Base-by-base conservation (phyloP, 345 rosid species). In the Murraya koenigii region DNA sequence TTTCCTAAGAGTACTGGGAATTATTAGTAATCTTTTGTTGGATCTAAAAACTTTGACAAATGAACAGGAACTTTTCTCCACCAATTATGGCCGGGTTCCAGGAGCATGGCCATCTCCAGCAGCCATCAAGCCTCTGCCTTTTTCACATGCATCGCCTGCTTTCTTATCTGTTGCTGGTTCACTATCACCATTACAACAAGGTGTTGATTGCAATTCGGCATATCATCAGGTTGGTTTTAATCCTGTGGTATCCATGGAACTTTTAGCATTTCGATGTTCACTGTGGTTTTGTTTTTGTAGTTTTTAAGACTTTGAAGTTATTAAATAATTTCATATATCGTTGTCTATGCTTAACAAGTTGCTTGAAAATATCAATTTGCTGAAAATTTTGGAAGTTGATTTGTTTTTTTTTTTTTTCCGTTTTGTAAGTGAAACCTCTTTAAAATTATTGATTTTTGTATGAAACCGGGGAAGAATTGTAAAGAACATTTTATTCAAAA, bases 211-310 rank as follows among this genome's bases (percentile, higher is more conserved):
- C 77, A 47, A 41, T 63, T 22, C 30, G 49, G 78, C 69, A n/a
- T 47, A 63, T 66, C 52, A 59, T 62, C 62, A 64, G 78, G 78
- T 75, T 33, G 55, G 62, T 32, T 49, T 0, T 22, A 39, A 19
- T 64, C 7, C 6, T 30, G 7, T 41, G 28, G 30, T 60, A 60
- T 28, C 39, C 49, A 28, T 74, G 69, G 68, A 41, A 74, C 19
- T 26, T 74, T 61, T 63, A 9, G 20, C n/a, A 44, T 69, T 61
- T 59, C 47, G n/a, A 74, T 62, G 68, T 22, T 26, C 77, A 41
- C 8, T 30, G 26, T 19, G 47, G 61, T 61, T 74, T 26, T 60
- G 35, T 55, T 54, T 55, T 11, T 71, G 9, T 71, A 58, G 71
- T 67, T 71, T 33, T 55, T 6, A 28, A 41, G 75, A 33, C 20